These are phyloP conservation scores for Nidula microcarpa DNA, from an alignment of 768 basidiomycete genomes.

Conservation along the genomic window DNA sequence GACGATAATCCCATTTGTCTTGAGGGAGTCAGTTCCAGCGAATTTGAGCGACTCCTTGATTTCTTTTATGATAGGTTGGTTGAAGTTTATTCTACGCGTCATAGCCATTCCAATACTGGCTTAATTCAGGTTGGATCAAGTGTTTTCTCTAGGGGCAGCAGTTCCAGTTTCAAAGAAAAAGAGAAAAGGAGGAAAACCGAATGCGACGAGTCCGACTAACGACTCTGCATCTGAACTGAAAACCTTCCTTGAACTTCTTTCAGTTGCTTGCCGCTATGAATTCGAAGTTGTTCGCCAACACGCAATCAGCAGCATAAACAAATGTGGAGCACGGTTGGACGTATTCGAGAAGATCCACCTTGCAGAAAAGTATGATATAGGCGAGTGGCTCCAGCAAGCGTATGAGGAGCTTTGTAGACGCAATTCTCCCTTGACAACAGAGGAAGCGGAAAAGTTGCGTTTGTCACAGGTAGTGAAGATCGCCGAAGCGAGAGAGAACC, in stretches of 20 bases:
- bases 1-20: slow-evolving; percentile 29
- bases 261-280: slow-evolving; percentile 33
- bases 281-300: slow-evolving; percentile 29
- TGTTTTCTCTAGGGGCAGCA: neutral
- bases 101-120: neutral
- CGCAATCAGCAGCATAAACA: slow-evolving; percentile 26
- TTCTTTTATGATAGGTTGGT: slow-evolving; percentile 36
- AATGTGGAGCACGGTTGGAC: slow-evolving; percentile 12
- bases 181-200: neutral
- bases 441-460: slow-evolving; percentile 25
- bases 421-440: slow-evolving; percentile 22
- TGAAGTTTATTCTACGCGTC: too few species aligned
- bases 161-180: neutral
- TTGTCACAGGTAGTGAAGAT: neutral
- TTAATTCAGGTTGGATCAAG: too few species aligned
- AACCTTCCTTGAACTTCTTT: slow-evolving; percentile 35
- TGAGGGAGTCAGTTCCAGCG: slow-evolving; percentile 22
- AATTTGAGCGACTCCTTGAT: slow-evolving; percentile 34
- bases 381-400: slow-evolving; percentile 33
- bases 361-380: slow-evolving; percentile 33
- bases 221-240: slow-evolving; percentile 1
- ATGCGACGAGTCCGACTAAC: neutral
- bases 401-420: slow-evolving; percentile 32
- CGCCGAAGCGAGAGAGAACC: neutral
- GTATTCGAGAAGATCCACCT: slow-evolving; percentile 31